Base-by-base conservation (phyloP, 176 grass and related monocot species). In the Pharus latifolius region DNA sequence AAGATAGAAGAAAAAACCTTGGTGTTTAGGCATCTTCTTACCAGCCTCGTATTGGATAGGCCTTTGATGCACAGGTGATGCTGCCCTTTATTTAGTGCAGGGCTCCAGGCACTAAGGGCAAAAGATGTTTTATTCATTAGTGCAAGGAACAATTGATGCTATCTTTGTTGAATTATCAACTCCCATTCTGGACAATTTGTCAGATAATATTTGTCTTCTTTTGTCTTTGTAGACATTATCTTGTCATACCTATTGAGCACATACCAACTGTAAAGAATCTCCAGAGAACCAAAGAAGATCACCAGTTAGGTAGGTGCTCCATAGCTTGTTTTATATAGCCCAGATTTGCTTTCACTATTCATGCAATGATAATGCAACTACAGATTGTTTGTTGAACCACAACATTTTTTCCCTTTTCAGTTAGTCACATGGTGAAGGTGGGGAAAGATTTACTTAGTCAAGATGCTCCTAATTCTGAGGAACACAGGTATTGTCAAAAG, bases 361-460 rank as follows among this genome's bases (percentile, higher is more conserved):
- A 12, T 41, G 10, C 54, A 49, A 41, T 25, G 9, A 46, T 60
- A 50, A 15, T 41, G 22, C 70, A 54, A 73, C 2, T 13, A 28
- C 18, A 41, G 0, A 50, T 13, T 46, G 37, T 7, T 69, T 40
- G 49, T 8, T 70, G 35, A 31, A 44, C 9, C 41, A 42, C 13
- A 22, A 16, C 38, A 69, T 63, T 23, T 58, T 60, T 48, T 71
- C 33, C 52, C 17, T 80, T 77, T 63, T 38, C 87, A 94, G 90
- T 99, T 42, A 86, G 54, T 78, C 90, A 94, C 72, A 98, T 98
- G 95, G 17, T 94, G 68, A 93, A 85, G 28, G 95, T 93, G 44
- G 95, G 95, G 30, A 85, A 85, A 84, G 76, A 78, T 54, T 79
- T 98, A 67, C 81, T 98, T 44, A 71, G 33, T 49, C 71, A 69